Evolutionary conservation across 1,139 yeast genomes (phyloP).

Genomic region (Arxiozyma slooffiae): DNA sequence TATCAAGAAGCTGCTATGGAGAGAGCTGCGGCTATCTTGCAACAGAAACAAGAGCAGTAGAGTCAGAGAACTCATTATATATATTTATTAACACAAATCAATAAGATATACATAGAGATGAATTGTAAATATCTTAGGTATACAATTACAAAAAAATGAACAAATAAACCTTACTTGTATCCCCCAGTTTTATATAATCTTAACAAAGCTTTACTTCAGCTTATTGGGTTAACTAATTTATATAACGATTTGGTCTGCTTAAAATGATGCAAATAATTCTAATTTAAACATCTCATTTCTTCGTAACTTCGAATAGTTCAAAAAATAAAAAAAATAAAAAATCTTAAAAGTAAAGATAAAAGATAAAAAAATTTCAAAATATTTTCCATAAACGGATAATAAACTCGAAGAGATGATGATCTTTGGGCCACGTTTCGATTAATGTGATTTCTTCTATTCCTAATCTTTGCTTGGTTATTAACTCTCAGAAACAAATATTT

Average conservation of each 20-base stretch:
- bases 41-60: neutral
- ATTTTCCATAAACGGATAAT: too few species aligned
- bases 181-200: neutral
- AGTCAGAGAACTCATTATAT: neutral
- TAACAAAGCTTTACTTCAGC: too few species aligned
- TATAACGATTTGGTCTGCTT: neutral
- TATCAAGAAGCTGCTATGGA: slow-evolving; percentile 53
- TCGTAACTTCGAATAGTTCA: neutral
- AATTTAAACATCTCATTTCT: neutral
- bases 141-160: too few species aligned
- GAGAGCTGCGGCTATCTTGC: neutral
- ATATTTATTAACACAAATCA: neutral
- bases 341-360: too few species aligned
- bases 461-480: too few species aligned
- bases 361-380: neutral
- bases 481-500: neutral
- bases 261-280: too few species aligned
- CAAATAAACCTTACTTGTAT: too few species aligned
- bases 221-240: neutral
- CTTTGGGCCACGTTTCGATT: too few species aligned
- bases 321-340: too few species aligned
- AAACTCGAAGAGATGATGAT: too few species aligned
- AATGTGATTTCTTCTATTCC: neutral
- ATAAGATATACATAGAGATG: neutral
- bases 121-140: too few species aligned